Evolutionary conservation across 352 stramenopile species (phyloP).

Genomic region (Phytophthora constricta): DNA sequence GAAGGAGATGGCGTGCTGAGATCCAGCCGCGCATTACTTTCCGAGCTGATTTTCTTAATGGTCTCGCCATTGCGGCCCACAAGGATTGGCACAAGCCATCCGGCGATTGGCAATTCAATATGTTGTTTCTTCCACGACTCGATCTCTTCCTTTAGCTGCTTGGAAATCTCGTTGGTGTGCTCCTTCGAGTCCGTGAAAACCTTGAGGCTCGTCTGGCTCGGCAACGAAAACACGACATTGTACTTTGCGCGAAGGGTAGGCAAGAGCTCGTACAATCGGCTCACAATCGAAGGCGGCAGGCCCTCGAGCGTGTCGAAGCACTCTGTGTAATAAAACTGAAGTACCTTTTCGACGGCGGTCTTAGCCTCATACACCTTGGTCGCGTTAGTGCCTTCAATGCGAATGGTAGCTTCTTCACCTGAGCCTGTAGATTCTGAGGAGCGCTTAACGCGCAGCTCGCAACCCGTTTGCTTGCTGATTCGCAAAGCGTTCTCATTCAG

Average conservation of each 20-base stretch:
- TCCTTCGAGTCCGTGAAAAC: slow-evolving; percentile 76
- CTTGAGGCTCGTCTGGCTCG: slow-evolving; percentile 59
- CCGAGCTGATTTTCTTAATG: slow-evolving; percentile 74
- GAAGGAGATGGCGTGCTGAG: slow-evolving; percentile 41
- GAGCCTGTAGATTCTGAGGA: slow-evolving; percentile 19
- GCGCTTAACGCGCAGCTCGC: slow-evolving; percentile 73
- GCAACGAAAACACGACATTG: slow-evolving; percentile 67
- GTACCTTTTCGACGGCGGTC: slow-evolving; percentile 69
- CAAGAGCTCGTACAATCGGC: slow-evolving; percentile 68
- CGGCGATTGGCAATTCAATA: slow-evolving; percentile 61
- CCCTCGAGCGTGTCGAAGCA: slow-evolving; percentile 57
- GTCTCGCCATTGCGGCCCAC: slow-evolving; percentile 80
- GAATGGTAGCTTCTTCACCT: slow-evolving; percentile 51
- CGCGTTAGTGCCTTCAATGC: slow-evolving; percentile 69
- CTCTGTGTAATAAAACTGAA: slow-evolving; percentile 83
- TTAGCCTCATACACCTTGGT: slow-evolving; percentile 80
- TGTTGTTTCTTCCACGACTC: slow-evolving; percentile 73
- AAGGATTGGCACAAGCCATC: slow-evolving; percentile 73
- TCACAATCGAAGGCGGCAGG: slow-evolving; percentile 54
- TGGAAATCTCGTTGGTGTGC: slow-evolving; percentile 49
- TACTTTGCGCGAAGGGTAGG: slow-evolving; percentile 61
- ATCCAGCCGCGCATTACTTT: slow-evolving; percentile 68
- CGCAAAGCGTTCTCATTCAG: slow-evolving; percentile 81
- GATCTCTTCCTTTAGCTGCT: slow-evolving; percentile 54
- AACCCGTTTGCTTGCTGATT: slow-evolving; percentile 79